These are phyloP conservation scores for Auricularia cornea DNA, from an alignment of 768 basidiomycete genomes.

Conservation along the genomic window DNA sequence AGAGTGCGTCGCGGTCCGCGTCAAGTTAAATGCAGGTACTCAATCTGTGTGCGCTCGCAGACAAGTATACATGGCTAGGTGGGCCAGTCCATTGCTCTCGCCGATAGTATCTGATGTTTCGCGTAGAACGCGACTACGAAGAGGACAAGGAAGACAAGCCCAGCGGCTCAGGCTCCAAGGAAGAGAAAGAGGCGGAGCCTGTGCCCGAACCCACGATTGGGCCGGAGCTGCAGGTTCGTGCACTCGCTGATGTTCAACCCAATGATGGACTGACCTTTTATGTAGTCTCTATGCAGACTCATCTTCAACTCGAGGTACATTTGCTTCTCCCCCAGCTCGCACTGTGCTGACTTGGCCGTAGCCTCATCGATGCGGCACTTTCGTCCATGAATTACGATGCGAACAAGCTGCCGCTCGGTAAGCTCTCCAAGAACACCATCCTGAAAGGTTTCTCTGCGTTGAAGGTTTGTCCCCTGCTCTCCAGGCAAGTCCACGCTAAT, in stretches of 20 bases:
- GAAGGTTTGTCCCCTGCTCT: conserved; percentile 29
- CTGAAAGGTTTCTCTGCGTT: conserved; percentile 50
- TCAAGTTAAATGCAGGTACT: too few relatives aligned
- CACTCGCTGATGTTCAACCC: too few relatives aligned
- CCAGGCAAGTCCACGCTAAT: background rate
- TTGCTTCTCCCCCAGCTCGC: too few relatives aligned
- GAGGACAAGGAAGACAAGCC: conserved; percentile 19
- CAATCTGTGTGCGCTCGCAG: conserved; percentile 20
- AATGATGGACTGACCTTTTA: too few relatives aligned
- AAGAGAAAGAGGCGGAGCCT: conserved; percentile 22
- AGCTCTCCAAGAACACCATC: conserved; percentile 53
- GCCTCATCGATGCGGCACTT: conserved; percentile 45
- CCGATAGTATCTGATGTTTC: background rate
- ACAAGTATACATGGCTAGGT: conserved; percentile 58
- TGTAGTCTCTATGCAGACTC: conserved; percentile 1
- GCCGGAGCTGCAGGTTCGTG: conserved; percentile 26
- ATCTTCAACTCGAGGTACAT: conserved; percentile 28
- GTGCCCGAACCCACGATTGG: conserved; percentile 40
- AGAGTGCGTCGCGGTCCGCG: background rate
- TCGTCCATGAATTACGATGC: conserved; percentile 62
- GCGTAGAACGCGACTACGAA: conserved; percentile 44
- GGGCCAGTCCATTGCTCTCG: conserved; percentile 8
- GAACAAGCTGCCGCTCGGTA: conserved; percentile 56
- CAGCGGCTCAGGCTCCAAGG: conserved; percentile 13
- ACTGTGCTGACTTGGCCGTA: conserved; percentile 12